A percentile compares a stretch with the other conserved stretches of the same genome.
Conservation (phyloP, 352 stramenopile genomes). For the Phytophthora cactorum region DNA sequence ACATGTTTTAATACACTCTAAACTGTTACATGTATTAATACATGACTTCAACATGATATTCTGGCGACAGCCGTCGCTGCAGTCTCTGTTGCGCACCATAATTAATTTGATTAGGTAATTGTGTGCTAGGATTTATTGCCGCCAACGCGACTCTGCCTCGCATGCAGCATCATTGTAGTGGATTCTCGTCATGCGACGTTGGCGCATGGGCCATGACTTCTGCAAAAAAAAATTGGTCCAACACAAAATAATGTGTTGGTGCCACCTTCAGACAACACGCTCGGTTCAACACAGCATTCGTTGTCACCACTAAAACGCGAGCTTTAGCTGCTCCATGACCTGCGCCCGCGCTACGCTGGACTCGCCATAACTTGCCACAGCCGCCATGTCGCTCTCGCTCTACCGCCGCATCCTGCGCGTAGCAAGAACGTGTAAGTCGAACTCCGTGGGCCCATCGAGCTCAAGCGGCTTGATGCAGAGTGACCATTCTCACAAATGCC, state of each 20-base stretch:
- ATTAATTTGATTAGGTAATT: too few species aligned
- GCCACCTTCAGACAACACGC: neutral
- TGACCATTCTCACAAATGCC: neutral
- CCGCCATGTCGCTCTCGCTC: conserved; percentile 55
- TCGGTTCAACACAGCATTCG: neutral
- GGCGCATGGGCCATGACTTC: neutral
- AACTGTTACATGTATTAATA: neutral
- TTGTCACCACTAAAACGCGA: conserved; percentile 27
- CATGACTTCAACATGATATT: neutral
- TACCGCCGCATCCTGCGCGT: conserved; percentile 80
- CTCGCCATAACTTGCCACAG: conserved; percentile 19
- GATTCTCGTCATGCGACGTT: neutral
- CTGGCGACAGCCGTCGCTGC: too few species aligned
- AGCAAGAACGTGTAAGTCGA: conserved; percentile 68
- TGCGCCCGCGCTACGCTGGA: conserved; percentile 11
- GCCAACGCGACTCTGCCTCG: neutral
- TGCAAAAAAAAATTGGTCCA: conserved; percentile 7
- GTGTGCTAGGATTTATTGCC: neutral
- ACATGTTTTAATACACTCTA: too few species aligned
- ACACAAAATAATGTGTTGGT: neutral
- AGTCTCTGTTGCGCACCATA: too few species aligned
- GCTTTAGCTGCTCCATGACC: conserved; percentile 7
- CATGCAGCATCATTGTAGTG: neutral
- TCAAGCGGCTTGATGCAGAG: neutral
- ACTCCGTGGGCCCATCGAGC: neutral